Evolutionary conservation across 2,329 filamentous ascomycete species (phyloP), one percentile per base, ranked within the genome.

Genomic region (Amylocarpus encephaloides): DNA sequence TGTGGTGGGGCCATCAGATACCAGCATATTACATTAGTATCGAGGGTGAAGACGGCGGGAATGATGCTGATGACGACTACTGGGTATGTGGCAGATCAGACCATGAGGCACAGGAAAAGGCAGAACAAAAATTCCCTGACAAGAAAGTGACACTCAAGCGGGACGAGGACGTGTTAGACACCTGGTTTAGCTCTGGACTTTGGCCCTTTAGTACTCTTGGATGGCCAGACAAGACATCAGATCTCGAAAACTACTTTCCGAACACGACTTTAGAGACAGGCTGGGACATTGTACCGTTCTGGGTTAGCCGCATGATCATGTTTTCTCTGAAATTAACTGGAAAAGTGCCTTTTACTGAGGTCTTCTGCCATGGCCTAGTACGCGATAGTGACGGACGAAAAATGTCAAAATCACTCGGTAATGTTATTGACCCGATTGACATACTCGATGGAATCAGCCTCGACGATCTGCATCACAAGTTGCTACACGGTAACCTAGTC

Each of bases 1-100:
- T 97, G 4, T 97, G 92, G 92, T 95, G 92, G 91, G 93, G 92
- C 46, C 93, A 97, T 67, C 89, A 93, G 68, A 86, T 87, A 53
- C 92, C 92, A n/a, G 91, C 91, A 43, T 98, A 94, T 72, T 89
- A 86, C 64, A 83, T 91, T 51, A 78, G 86, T 55, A 71, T 96
- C 30, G 86, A 94, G 61, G 89, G 86, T 22, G 82, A 88, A 62
- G 66, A 69, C 54, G 61, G 62, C 43, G 71, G 16, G 42, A 16
- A 76, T 63, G 68, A 74, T 41, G 69, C 68, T 40, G 71, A 76
- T 54, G 80, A 84, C 46, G 77, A 82, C 53, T 76, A 80, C 51
- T 98, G 93, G 93, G 83, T 97, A 59, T 82, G 85, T 51, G 93
- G 86, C 16, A 80, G 87, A 53, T 88, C 82, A 9, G 79, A 85